Evolutionary conservation across 192 early-diverging fungal species (phyloP).

Genomic region (Coemansia sp.): DNA sequence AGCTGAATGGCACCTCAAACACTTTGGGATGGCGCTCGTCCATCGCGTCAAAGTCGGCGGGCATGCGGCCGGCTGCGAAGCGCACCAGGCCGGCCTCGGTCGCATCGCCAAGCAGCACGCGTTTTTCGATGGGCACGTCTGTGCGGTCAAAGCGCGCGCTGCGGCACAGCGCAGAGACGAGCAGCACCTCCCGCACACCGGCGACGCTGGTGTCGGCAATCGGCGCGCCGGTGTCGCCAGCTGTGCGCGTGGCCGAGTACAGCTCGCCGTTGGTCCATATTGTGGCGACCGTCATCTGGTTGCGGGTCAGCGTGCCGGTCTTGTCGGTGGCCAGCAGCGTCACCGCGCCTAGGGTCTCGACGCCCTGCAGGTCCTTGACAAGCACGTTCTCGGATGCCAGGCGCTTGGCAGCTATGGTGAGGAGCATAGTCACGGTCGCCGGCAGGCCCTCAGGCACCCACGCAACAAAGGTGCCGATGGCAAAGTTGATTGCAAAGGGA

Average conservation of each 20-base stretch:
- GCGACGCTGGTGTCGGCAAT: conserved; percentile 52
- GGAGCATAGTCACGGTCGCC: conserved; percentile 88
- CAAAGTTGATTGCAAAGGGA: conserved; percentile 79
- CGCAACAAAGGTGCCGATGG: conserved; percentile 82
- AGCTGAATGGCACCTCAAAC: conserved; percentile 96
- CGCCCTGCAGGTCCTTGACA: conserved; percentile 94
- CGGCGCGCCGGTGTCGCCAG: conserved; percentile 43
- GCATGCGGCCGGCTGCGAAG: conserved; percentile 68
- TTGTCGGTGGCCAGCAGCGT: conserved; percentile 97
- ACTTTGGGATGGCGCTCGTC: conserved; percentile 72
- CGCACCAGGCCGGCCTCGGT: conserved; percentile 90
- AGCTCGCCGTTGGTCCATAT: conserved; percentile 77
- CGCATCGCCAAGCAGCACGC: conserved; percentile 87
- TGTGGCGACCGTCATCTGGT: conserved; percentile 95
- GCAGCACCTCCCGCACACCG: conserved; percentile 73
- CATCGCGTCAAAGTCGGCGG: conserved; percentile 68
- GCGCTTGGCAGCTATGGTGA: conserved; percentile 93
- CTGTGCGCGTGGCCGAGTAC: conserved; percentile 55
- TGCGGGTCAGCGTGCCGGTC: conserved; percentile 93
- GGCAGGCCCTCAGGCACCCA: conserved; percentile 95
- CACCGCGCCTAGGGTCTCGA: conserved; percentile 96
- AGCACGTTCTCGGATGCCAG: conserved; percentile 87
- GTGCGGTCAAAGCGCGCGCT: conserved; percentile 87
- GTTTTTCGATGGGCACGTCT: conserved; percentile 78
- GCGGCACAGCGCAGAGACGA: conserved; percentile 74